Conservation (phyloP, 176 grass and related monocot species). For the Musa beccarii region DNA sequence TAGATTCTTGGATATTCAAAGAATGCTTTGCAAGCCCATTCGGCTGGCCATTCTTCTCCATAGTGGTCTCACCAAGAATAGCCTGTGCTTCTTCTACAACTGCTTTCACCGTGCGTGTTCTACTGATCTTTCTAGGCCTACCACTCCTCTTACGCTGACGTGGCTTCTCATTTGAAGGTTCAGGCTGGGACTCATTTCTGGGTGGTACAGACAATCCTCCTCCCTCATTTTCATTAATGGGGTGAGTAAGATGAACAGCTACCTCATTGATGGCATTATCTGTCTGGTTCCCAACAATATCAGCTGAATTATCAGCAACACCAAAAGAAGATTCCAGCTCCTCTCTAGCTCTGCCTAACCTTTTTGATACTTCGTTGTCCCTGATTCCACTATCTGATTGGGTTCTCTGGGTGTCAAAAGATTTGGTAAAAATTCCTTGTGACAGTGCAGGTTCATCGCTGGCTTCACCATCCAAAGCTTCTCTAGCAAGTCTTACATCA, state of each 20-base stretch:
- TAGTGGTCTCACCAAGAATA: constrained; percentile 39
- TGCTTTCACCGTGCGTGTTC: constrained; percentile 44
- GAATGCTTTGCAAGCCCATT: constrained; percentile 13
- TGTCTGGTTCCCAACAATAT: constrained; percentile 32
- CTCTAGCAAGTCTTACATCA: constrained; percentile 48
- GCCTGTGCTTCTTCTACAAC: constrained; percentile 76
- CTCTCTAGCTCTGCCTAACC: constrained; percentile 31
- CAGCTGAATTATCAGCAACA: constrained; percentile 63
- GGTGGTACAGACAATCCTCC: constrained; percentile 29
- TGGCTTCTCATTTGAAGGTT: constrained; percentile 44
- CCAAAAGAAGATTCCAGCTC: constrained; percentile 60
- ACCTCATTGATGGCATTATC: constrained; percentile 29
- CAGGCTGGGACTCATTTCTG: constrained; percentile 31
- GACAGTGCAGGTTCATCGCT: constrained; percentile 62
- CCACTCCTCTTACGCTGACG: constrained; percentile 21
- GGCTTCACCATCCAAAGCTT: constrained; percentile 44
- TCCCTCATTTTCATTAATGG: constrained; percentile 43
- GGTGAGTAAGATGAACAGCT: constrained; percentile 24
- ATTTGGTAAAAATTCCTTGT: constrained; percentile 42
- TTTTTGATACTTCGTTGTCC: constrained; percentile 40
- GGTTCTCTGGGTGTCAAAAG: constrained; percentile 31
- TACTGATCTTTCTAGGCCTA: constrained; percentile 45
- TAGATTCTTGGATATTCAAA: constrained; percentile 12
- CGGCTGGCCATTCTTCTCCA: constrained; percentile 33
- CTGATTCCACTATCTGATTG: constrained; percentile 33